Conservation (phyloP, 306 rosid genomes). For the Pyrus betulifolia region DNA sequence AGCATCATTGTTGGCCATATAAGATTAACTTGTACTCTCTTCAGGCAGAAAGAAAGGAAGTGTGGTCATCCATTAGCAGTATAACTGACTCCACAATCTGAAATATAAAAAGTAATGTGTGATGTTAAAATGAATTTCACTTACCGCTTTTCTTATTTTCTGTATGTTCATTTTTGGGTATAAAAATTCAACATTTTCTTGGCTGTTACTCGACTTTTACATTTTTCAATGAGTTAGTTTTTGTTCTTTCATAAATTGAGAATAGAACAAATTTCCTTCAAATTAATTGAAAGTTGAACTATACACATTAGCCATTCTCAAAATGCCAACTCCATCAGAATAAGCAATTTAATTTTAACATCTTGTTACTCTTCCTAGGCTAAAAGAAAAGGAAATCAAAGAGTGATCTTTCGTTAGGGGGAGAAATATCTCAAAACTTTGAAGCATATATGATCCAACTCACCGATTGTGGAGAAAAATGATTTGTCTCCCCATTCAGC, state of each 20-base stretch:
- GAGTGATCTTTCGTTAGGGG: background rate
- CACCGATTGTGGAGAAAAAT: constrained; percentile 94
- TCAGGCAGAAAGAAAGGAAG: background rate
- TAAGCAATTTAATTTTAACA: background rate
- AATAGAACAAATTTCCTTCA: background rate
- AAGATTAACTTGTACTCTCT: background rate
- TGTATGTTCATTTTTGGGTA: background rate
- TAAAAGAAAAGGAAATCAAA: background rate
- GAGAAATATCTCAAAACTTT: too few relatives aligned
- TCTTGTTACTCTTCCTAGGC: background rate
- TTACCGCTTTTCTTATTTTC: background rate
- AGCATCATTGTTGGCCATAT: background rate
- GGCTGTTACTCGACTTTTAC: background rate
- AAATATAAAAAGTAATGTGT: too few relatives aligned
- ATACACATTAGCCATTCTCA: background rate
- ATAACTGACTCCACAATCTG: too few relatives aligned
- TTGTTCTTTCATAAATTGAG: background rate
- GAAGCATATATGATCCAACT: constrained; percentile 8
- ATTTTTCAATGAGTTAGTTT: background rate
- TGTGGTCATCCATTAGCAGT: background rate
- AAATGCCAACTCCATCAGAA: background rate
- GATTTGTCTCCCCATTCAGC: constrained; percentile 99
- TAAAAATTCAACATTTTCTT: background rate
- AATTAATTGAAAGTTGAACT: background rate
- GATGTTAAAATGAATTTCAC: background rate